Evolutionary conservation across 2,329 filamentous ascomycete genomes (phyloP).

Genomic region (Penicillium sp.): DNA sequence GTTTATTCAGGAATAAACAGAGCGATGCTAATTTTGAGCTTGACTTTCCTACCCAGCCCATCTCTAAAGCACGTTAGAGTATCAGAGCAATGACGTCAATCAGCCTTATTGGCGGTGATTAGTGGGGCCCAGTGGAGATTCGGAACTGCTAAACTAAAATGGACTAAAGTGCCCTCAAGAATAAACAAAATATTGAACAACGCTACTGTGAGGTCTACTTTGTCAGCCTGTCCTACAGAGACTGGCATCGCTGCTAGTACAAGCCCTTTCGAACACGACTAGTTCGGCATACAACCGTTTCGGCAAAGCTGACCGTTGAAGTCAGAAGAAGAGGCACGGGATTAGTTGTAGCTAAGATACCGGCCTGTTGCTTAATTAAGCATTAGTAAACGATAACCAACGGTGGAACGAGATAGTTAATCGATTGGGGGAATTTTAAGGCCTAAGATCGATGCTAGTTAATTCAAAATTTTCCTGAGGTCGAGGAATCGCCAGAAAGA

Average conservation of each 20-base stretch:
- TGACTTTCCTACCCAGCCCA: background rate
- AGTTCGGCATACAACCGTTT: background rate
- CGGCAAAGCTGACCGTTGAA: background rate
- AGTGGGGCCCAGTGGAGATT: background rate
- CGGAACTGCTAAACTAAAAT: background rate
- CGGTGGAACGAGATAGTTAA: background rate
- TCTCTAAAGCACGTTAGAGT: background rate
- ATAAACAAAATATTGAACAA: too few species aligned
- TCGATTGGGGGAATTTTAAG: background rate
- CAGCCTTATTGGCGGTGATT: constrained; percentile 1
- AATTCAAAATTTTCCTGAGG: background rate
- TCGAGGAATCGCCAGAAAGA: constrained; percentile 2
- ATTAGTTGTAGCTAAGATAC: too few species aligned
- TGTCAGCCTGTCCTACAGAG: background rate
- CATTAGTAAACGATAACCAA: background rate
- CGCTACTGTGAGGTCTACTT: too few species aligned
- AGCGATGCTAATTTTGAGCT: background rate
- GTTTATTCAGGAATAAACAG: background rate
- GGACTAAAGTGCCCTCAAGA: too few species aligned
- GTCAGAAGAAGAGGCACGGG: too few species aligned
- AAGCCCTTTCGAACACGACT: background rate
- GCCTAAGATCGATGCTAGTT: background rate
- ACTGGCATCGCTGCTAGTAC: background rate
- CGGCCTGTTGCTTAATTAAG: background rate
- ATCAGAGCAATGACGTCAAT: constrained; percentile 1